Percentiles rank a stretch among this genome's conserved stretches.
Evolutionary conservation across 2,329 filamentous ascomycete genomes (phyloP).

Genomic region (Epichloe sibirici): DNA sequence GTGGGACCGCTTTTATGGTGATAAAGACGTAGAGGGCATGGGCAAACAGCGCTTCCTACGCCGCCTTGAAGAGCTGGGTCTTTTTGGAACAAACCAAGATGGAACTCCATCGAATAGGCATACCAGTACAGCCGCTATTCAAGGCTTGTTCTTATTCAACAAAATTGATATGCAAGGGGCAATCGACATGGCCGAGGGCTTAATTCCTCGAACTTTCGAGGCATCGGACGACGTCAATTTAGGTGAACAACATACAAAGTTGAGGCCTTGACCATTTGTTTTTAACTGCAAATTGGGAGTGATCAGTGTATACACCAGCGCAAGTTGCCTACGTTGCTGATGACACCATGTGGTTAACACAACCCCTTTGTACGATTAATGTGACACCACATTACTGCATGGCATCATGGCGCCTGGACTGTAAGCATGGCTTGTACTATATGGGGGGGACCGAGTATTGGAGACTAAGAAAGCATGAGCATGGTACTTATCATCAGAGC

Average conservation of each 20-base stretch:
- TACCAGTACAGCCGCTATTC: constrained; percentile 82
- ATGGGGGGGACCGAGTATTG: too few species aligned
- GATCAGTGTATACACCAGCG: not conserved
- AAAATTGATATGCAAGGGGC: constrained; percentile 84
- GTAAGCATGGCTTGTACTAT: too few species aligned
- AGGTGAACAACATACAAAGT: not conserved
- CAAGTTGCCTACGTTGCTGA: not conserved
- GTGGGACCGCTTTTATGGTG: constrained; percentile 92
- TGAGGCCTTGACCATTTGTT: not conserved
- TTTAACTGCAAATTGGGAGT: not conserved
- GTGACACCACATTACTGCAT: not conserved
- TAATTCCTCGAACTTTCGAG: constrained; percentile 47
- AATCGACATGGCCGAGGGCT: constrained; percentile 61
- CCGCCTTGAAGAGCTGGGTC: constrained; percentile 54
- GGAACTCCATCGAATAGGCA: constrained; percentile 33
- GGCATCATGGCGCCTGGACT: not conserved
- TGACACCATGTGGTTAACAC: not conserved
- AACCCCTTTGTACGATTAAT: not conserved
- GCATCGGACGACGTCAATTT: constrained; percentile 20
- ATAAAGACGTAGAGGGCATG: constrained; percentile 53
- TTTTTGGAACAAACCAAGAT: constrained; percentile 49
- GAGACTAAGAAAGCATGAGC: too few species aligned
- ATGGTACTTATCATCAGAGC: too few species aligned
- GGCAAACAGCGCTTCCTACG: constrained; percentile 58
- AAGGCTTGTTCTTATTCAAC: constrained; percentile 90